Evolutionary conservation across 2,329 filamentous ascomycete genomes (phyloP).

Genomic region (Aspergillus pseudoterreus): DNA sequence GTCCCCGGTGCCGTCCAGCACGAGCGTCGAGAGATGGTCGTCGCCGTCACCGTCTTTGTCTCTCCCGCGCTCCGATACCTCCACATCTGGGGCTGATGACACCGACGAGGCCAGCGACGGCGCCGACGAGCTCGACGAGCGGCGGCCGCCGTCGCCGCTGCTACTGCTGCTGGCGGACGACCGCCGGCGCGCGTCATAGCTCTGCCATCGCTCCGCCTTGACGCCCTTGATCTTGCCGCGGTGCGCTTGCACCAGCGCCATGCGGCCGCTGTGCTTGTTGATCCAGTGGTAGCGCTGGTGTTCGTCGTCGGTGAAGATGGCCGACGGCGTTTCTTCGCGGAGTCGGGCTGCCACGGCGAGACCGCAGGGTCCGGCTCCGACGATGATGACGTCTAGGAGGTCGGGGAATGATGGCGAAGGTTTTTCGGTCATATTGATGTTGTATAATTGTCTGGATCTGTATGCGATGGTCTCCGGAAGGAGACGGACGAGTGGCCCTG

Average conservation of each 20-base stretch:
- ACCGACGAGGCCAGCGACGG: constrained; percentile 18
- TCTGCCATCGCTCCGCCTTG: constrained; percentile 25
- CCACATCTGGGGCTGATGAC: constrained; percentile 8
- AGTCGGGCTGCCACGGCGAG: constrained; percentile 71
- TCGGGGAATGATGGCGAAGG: constrained; percentile 6
- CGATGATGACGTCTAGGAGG: constrained; percentile 61
- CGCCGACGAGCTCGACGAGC: constrained; percentile 10
- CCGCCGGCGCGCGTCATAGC: neutral
- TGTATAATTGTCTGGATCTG: neutral
- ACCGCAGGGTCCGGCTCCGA: constrained; percentile 72
- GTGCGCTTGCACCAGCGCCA: constrained; percentile 43
- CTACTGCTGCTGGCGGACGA: neutral
- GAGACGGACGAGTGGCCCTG: neutral
- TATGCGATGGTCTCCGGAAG: neutral
- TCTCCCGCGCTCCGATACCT: neutral
- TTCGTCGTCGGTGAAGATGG: constrained; percentile 79
- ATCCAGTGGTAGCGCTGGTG: constrained; percentile 80
- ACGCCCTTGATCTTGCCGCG: constrained; percentile 25
- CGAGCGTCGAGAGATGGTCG: constrained; percentile 47
- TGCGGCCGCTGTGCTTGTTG: constrained; percentile 58
- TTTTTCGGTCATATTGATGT: constrained; percentile 4
- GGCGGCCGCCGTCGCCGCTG: no score
- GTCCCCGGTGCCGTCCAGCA: constrained; percentile 63
- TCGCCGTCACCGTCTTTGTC: neutral
- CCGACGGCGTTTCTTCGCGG: constrained; percentile 68